Evolutionary conservation across 73 alveolate genomes (phyloP).

Genomic region (Stentor roeselii): DNA sequence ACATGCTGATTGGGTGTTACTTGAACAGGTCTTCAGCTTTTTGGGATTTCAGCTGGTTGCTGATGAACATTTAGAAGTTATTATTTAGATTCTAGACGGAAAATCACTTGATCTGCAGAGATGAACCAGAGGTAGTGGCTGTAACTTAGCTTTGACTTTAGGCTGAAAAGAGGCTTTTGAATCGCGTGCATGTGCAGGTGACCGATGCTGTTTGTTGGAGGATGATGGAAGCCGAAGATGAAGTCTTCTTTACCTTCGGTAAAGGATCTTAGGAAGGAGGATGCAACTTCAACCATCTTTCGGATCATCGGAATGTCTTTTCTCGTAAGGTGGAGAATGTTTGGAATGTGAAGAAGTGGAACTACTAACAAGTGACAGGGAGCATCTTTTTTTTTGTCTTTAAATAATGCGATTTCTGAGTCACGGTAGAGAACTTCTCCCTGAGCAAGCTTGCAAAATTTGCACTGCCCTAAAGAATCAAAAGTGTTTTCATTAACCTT

Average conservation of each 20-base stretch:
- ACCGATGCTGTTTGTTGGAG: constrained; percentile 20
- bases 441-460: constrained; percentile 14
- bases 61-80: no score
- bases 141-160: not conserved
- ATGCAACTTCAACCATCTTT: not conserved
- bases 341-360: not conserved
- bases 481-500: not conserved
- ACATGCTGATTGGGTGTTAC: not conserved
- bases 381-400: not conserved
- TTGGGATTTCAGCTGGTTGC: no score
- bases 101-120: not conserved
- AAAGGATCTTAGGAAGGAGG: not conserved
- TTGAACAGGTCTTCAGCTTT: constrained; percentile 6
- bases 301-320: not conserved
- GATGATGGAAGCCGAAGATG: constrained; percentile 2
- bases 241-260: not conserved
- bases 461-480: not conserved
- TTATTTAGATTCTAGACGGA: no score
- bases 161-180: not conserved
- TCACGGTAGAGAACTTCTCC: not conserved
- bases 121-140: not conserved
- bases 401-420: not conserved
- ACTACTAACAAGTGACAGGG: not conserved
- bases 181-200: constrained; percentile 10
- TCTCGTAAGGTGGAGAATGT: not conserved